phyloP scores from a whole-genome alignment of 208 protist genomes.

The Angomonas deanei region DNA sequence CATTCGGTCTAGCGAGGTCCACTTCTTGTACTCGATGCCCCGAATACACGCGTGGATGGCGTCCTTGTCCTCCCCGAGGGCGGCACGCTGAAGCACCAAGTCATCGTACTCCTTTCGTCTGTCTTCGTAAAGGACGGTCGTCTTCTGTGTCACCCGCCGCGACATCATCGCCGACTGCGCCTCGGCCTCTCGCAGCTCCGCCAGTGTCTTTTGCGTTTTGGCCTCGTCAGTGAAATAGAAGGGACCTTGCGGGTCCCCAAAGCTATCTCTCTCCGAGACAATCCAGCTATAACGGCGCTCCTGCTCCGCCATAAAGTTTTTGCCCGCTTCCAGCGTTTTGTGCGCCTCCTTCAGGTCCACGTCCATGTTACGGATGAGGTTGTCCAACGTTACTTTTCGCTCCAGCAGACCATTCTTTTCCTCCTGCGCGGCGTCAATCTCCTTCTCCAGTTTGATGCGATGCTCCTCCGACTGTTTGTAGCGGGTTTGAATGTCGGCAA shows the following conservation, averaged over 20 bases:
- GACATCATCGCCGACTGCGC: slow-evolving; percentile 59
- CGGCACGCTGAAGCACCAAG: slow-evolving; percentile 92
- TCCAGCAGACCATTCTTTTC: slow-evolving; percentile 62
- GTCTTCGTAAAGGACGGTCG: slow-evolving; percentile 93
- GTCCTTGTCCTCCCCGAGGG: slow-evolving; percentile 94
- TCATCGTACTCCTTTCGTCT: slow-evolving; percentile 96
- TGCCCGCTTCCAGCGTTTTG: slow-evolving; percentile 46
- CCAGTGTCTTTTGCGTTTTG: slow-evolving; percentile 54
- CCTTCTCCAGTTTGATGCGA: slow-evolving; percentile 54
- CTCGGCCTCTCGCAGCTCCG: slow-evolving; percentile 73
- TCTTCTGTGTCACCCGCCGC: slow-evolving; percentile 90
- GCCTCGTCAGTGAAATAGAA: slow-evolving; percentile 67
- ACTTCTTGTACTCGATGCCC: slow-evolving; percentile 98
- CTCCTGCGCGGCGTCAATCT: slow-evolving; percentile 76
- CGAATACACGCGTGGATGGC: slow-evolving; percentile 95
- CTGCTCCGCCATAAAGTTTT: slow-evolving; percentile 41
- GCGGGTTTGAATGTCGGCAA: slow-evolving; percentile 45
- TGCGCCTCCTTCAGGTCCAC: slow-evolving; percentile 59
- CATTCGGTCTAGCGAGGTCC: slow-evolving; percentile 93
- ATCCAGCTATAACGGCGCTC: slow-evolving; percentile 66
- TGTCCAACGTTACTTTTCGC: slow-evolving; percentile 49
- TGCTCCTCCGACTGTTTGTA: slow-evolving; percentile 33
- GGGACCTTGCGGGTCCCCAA: slow-evolving; percentile 34
- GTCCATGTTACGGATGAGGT: slow-evolving; percentile 69
- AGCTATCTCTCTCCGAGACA: slow-evolving; percentile 22